A percentile compares a stretch with the other conserved stretches of the same genome.
Conservation (phyloP, 139 green algal species). For the Chlorella ohadii region DNA sequence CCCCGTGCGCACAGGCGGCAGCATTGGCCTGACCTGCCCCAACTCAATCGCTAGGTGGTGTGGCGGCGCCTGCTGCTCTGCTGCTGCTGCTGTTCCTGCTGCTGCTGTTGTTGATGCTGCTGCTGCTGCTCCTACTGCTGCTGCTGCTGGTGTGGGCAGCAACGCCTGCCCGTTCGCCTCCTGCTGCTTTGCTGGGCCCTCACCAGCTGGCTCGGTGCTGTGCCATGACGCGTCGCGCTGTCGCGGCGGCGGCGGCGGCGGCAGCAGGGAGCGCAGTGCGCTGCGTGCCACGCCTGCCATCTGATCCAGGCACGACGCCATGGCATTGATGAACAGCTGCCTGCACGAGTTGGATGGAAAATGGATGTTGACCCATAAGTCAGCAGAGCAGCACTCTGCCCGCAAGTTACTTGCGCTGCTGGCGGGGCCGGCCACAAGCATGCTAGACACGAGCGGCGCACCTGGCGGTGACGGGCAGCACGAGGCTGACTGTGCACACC, state of each 20-base stretch:
- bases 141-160: no score
- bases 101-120: background rate
- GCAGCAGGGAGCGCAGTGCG: background rate
- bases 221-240: background rate
- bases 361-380: background rate
- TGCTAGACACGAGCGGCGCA: background rate
- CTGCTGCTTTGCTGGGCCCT: background rate
- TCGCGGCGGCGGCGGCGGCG: background rate
- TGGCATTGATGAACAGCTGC: constrained; percentile 1
- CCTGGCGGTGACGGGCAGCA: constrained; percentile 30
- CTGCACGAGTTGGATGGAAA: background rate
- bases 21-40: background rate
- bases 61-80: background rate
- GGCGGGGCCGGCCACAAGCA: no score
- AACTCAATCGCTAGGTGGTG: constrained; percentile 3
- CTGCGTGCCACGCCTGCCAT: background rate
- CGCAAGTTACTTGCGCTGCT: no score
- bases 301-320: constrained; percentile 4
- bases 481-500: background rate
- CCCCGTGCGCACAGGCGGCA: background rate
- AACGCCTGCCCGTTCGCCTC: background rate
- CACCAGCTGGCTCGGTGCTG: background rate
- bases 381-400: background rate
- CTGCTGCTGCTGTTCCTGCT: background rate
- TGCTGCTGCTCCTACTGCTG: background rate